Evolutionary conservation across 331 rosid genomes (phyloP).

Genomic region (Ulmus americana): DNA sequence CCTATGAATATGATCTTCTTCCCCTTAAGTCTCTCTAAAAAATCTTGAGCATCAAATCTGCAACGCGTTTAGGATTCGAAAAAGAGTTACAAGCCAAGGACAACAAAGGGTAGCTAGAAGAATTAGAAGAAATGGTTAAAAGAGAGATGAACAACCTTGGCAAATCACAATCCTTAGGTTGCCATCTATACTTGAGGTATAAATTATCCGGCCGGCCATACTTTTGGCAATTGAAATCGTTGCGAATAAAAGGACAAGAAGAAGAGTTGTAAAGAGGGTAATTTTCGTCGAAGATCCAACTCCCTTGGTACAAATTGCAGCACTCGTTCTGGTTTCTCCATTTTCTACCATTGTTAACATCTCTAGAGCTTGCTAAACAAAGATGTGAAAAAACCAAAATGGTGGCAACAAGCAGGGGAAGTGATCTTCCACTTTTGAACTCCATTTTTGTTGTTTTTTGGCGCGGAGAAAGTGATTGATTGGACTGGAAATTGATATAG

Average conservation of each 20-base stretch:
- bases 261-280: constrained; percentile 55
- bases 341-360: neutral
- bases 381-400: constrained; percentile 1
- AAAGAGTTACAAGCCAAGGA: neutral
- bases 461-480: neutral
- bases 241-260: constrained; percentile 36
- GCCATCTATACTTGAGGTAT: constrained; percentile 63
- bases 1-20: constrained; percentile 68
- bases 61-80: neutral
- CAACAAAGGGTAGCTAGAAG: neutral
- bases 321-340: neutral
- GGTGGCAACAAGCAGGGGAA: neutral
- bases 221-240: constrained; percentile 44
- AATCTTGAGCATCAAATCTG: constrained; percentile 46
- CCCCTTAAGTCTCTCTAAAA: constrained; percentile 35
- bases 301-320: constrained; percentile 48
- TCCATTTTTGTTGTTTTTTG: neutral
- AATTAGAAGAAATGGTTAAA: too few relatives aligned
- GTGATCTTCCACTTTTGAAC: neutral
- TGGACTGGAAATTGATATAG: neutral
- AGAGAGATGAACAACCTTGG: constrained; percentile 41
- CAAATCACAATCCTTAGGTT: constrained; percentile 42
- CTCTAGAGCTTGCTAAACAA: neutral
- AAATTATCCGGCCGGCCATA: constrained; percentile 41
- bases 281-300: constrained; percentile 43